Evolutionary conservation across 129 eudicot species (phyloP), one percentile per base, ranked within the genome.

Genomic region (Sambucus nigra): DNA sequence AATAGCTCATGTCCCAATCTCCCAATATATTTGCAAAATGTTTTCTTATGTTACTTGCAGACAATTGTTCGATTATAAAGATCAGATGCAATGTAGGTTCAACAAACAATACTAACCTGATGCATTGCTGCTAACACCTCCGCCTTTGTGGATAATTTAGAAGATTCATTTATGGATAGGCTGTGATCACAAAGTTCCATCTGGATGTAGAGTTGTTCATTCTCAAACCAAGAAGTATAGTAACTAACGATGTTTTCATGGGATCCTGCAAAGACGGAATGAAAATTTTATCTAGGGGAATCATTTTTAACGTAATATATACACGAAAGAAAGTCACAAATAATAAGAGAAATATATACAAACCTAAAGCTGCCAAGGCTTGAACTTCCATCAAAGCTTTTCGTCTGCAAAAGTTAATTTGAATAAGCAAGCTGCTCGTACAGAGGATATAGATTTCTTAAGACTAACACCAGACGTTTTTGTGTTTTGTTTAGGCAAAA

Each of bases 341-440:
- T 10, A 29, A n/a, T 14, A 13, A 5, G 5, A 55, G 25, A 18
- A 18, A 6, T 25, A 22, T 28, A 56, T 23, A 53, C 87, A 57
- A 69, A 88, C 97, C 95, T 81, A 84, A 57, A 59, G 97, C 92
- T 41, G 93, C 93, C 71, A 88, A 59, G 56, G 97, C 87, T 73
- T 88, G 97, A 68, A 88, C 97, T 67, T 88, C 97, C 97, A 88
- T 88, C 69, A 88, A 66, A 65, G 97, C 97, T 72, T 88, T 88
- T 54, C 76, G 79, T 83, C 97, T 88, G 76, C 46, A 63, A 33
- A 38, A 1, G 49, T 42, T 5, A 55, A 50, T n/a, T n/a, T 0
- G 40, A 48, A 47, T 60, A 20, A 58, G 47, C 38, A 50, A 41
- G 40, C 28, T 48, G 25, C 15, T 16, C 7, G 35, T 13, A 42